A percentile compares a stretch with the other conserved stretches of the same genome.
Evolutionary conservation across 1,284 basidiomycete genomes (phyloP).

Genomic region (Pseudozyma sp.): DNA sequence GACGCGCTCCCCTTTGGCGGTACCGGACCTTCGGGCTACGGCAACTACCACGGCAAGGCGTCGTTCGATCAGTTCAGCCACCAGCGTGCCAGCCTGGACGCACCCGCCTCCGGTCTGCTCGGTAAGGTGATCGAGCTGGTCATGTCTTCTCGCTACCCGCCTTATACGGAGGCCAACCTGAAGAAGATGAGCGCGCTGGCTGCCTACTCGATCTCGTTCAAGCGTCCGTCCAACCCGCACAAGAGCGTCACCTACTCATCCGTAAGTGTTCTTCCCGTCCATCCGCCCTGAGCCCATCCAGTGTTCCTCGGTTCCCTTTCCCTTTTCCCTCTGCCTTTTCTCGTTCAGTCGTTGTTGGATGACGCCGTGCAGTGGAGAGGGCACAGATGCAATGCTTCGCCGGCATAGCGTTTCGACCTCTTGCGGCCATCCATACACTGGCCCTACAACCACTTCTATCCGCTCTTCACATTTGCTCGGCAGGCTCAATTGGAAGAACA

Average conservation of each 20-base stretch:
- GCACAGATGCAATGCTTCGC: neutral
- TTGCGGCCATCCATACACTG: neutral
- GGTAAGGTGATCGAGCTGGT: constrained; percentile 66
- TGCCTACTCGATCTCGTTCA: constrained; percentile 42
- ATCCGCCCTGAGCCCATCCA: neutral
- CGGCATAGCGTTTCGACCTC: neutral
- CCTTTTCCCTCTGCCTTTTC: neutral
- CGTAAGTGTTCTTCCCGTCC: constrained; percentile 27
- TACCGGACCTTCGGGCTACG: constrained; percentile 71
- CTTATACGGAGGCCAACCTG: constrained; percentile 62
- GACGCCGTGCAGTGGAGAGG: neutral
- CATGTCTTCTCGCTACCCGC: constrained; percentile 69
- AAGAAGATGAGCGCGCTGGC: constrained; percentile 52
- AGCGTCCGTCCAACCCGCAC: constrained; percentile 59
- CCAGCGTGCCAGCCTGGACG: constrained; percentile 70
- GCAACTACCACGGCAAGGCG: constrained; percentile 71
- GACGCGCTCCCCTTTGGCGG: constrained; percentile 74
- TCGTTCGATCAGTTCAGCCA: constrained; percentile 73
- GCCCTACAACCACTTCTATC: neutral
- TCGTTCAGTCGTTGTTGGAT: neutral
- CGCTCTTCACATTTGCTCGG: too few species aligned
- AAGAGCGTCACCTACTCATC: constrained; percentile 37
- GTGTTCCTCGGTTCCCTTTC: neutral
- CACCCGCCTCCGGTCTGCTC: constrained; percentile 69
- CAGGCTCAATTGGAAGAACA: constrained; percentile 9